phyloP scores from a whole-genome alignment of 2,329 filamentous ascomycete species.

The Mycosphaerella sp. region DNA sequence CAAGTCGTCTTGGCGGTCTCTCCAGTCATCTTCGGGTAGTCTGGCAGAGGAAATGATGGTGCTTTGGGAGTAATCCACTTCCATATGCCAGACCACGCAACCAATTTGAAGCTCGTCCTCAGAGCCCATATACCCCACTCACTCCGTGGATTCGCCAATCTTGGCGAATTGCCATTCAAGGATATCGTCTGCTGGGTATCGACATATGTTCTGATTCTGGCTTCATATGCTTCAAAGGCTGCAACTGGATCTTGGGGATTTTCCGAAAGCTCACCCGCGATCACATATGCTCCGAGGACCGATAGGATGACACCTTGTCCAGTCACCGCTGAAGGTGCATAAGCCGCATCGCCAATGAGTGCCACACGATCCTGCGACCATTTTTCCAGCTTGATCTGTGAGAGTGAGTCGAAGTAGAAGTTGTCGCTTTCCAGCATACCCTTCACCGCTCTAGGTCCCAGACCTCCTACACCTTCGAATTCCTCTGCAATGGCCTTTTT shows the following conservation, averaged over 20 bases:
- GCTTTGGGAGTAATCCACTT: slow-evolving; percentile 6
- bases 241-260: slow-evolving; percentile 12
- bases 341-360: slow-evolving; percentile 36
- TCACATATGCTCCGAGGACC: slow-evolving; percentile 35
- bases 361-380: slow-evolving; percentile 32
- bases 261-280: slow-evolving; percentile 34
- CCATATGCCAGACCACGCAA: slow-evolving; percentile 11
- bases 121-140: slow-evolving; percentile 5
- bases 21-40: slow-evolving; percentile 8
- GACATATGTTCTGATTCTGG: slow-evolving; percentile 17
- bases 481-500: slow-evolving; percentile 9
- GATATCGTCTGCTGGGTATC: slow-evolving; percentile 25
- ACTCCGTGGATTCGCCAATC: slow-evolving; percentile 18
- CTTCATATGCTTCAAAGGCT: slow-evolving; percentile 22
- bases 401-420: slow-evolving; percentile 42
- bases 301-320: slow-evolving; percentile 31
- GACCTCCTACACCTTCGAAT: slow-evolving; percentile 13
- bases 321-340: slow-evolving; percentile 31
- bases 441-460: slow-evolving; percentile 26
- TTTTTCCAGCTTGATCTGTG: slow-evolving; percentile 33
- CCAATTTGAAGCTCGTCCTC: slow-evolving; percentile 1
- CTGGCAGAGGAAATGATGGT: not conserved
- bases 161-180: slow-evolving; percentile 18
- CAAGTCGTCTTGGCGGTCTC: not conserved
- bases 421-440: slow-evolving; percentile 37